Evolutionary conservation across 2,329 filamentous ascomycete genomes (phyloP).

Genomic region (Fusarium ramigenum): DNA sequence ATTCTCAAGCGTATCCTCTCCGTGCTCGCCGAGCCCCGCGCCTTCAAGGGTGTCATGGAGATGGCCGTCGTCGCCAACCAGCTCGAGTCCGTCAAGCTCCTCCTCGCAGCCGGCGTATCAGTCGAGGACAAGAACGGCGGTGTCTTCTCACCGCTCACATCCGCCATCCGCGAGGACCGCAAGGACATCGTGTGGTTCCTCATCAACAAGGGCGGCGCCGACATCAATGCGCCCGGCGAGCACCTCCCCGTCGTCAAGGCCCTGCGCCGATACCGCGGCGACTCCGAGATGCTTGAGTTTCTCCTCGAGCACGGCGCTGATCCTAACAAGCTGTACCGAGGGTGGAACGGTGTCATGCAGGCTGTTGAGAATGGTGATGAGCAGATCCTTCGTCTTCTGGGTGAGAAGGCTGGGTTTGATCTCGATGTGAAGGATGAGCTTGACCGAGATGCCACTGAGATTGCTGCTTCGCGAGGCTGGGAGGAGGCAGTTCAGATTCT

Average conservation of each 20-base stretch:
- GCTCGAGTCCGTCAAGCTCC: slow-evolving; percentile 72
- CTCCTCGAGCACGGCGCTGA: slow-evolving; percentile 71
- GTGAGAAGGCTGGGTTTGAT: slow-evolving; percentile 60
- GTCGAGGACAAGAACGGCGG: slow-evolving; percentile 78
- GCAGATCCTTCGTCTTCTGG: slow-evolving; percentile 61
- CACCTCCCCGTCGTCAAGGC: slow-evolving; percentile 77
- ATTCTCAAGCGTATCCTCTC: slow-evolving; percentile 69
- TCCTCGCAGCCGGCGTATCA: slow-evolving; percentile 70
- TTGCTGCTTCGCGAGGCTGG: slow-evolving; percentile 67
- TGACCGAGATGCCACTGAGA: slow-evolving; percentile 64
- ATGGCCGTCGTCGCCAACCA: slow-evolving; percentile 74
- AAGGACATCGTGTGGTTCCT: slow-evolving; percentile 70
- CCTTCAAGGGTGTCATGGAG: slow-evolving; percentile 74
- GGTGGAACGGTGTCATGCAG: slow-evolving; percentile 73
- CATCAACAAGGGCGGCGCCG: slow-evolving; percentile 68
- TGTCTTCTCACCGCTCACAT: slow-evolving; percentile 75
- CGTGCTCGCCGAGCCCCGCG: slow-evolving; percentile 65
- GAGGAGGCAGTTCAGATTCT: slow-evolving; percentile 64
- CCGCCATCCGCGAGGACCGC: slow-evolving; percentile 70
- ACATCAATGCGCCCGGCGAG: slow-evolving; percentile 74
- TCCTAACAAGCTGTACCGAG: slow-evolving; percentile 73
- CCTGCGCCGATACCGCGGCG: slow-evolving; percentile 64
- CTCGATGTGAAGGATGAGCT: slow-evolving; percentile 63
- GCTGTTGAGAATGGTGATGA: slow-evolving; percentile 71
- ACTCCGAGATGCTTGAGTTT: slow-evolving; percentile 69